Conservation (phyloP, 495 filamentous ascomycete species). For the Ascodesmis nigricans region DNA sequence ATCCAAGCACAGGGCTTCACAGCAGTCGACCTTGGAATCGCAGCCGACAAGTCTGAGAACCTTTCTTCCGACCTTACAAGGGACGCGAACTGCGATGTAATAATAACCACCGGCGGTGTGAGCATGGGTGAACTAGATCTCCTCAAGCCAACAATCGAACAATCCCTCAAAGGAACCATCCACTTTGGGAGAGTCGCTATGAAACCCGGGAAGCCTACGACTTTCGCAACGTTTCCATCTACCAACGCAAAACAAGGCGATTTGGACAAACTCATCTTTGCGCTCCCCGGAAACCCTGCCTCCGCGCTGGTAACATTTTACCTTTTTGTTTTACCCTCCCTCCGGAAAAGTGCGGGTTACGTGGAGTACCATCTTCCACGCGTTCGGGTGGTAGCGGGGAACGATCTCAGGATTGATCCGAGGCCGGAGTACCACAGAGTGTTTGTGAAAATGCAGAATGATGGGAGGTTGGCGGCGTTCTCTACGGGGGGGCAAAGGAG, state of each 20-base stretch:
- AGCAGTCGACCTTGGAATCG: conserved; percentile 70
- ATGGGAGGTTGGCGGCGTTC: conserved; percentile 46
- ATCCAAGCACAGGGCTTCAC: conserved; percentile 55
- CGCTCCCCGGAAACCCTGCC: conserved; percentile 83
- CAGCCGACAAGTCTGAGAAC: conserved; percentile 50
- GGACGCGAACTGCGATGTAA: conserved; percentile 53
- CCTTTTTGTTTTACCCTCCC: conserved; percentile 73
- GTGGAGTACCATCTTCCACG: conserved; percentile 42
- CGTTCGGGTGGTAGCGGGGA: conserved; percentile 45
- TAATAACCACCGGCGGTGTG: conserved; percentile 85
- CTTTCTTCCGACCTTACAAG: conserved; percentile 55
- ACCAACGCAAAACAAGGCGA: conserved; percentile 23
- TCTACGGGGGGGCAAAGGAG: conserved; percentile 85
- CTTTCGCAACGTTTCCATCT: conserved; percentile 72
- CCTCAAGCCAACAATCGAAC: conserved; percentile 90
- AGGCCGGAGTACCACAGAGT: conserved; percentile 79
- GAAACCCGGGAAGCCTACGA: conserved; percentile 96
- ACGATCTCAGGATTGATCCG: conserved; percentile 50
- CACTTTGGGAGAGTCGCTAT: conserved; percentile 93
- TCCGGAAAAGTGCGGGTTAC: conserved; percentile 48
- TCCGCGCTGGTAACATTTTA: conserved; percentile 82
- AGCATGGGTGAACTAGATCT: conserved; percentile 98
- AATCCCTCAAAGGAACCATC: conserved; percentile 70
- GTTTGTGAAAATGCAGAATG: conserved; percentile 36
- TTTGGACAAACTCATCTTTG: conserved; percentile 53